A percentile compares a stretch with the other conserved stretches of the same genome.
Evolutionary conservation across 306 rosid species (phyloP).

Genomic region (Citrullus colocynthis): DNA sequence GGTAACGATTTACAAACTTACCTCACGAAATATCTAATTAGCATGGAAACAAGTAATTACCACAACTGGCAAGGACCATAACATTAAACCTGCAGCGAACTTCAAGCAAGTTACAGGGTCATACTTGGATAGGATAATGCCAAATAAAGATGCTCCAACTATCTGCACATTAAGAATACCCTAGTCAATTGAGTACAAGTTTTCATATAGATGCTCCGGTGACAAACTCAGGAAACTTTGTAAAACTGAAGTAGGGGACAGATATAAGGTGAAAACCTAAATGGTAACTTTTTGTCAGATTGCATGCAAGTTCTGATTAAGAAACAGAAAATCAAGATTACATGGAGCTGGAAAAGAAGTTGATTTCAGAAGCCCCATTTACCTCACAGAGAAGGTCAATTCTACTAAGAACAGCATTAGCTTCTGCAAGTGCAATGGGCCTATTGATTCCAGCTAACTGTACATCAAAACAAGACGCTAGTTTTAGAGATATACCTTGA

Average conservation of each 20-base stretch:
- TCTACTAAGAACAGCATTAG: slow-evolving; percentile 82
- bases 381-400: slow-evolving; percentile 96
- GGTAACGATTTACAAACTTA: not conserved
- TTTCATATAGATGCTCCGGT: not conserved
- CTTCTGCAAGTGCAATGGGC: slow-evolving; percentile 87
- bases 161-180: slow-evolving; percentile 38
- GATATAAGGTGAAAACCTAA: not conserved
- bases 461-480: slow-evolving; percentile 10
- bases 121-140: slow-evolving; percentile 70
- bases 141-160: slow-evolving; percentile 76
- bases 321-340: slow-evolving; percentile 1
- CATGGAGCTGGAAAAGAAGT: not conserved
- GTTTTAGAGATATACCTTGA: not conserved
- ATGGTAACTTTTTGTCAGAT: not conserved
- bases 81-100: slow-evolving; percentile 58
- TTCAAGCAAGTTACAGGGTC: slow-evolving; percentile 85
- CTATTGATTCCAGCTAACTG: slow-evolving; percentile 92
- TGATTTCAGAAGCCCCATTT: slow-evolving; percentile 8
- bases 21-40: slow-evolving; percentile 11
- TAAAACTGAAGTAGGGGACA: not conserved
- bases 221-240: not conserved
- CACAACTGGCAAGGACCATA: slow-evolving; percentile 61
- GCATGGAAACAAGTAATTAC: slow-evolving; percentile 40
- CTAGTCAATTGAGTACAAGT: slow-evolving; percentile 10
- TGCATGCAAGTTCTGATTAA: slow-evolving; percentile 6